A percentile compares a stretch with the other conserved stretches of the same genome.
Conservation (phyloP, 2,329 filamentous ascomycete species). For the Stemphylium beticola region DNA sequence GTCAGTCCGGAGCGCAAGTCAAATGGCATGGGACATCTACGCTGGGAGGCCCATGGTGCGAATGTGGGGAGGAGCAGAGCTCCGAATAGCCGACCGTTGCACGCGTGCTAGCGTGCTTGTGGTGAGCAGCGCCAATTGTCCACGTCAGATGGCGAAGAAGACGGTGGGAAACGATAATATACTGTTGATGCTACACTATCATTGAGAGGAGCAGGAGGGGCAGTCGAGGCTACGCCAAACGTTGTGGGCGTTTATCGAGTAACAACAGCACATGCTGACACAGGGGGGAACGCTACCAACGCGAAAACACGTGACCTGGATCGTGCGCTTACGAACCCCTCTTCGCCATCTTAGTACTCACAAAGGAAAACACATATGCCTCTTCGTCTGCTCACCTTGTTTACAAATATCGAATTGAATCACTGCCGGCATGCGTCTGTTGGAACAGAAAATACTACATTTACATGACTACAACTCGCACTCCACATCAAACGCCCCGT, state of each 20-base stretch:
- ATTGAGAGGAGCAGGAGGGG: too few species aligned
- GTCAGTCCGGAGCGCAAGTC: slow-evolving; percentile 1
- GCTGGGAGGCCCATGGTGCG: slow-evolving; percentile 30
- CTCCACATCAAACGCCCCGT: slow-evolving; percentile 25
- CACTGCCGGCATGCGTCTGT: too few species aligned
- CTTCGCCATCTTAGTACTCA: too few species aligned
- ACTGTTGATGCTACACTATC: background rate
- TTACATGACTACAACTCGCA: slow-evolving; percentile 20
- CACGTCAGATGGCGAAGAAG: background rate
- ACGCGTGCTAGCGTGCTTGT: slow-evolving; percentile 11
- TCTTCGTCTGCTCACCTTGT: background rate
- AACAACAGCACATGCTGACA: too few species aligned
- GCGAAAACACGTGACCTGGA: too few species aligned
- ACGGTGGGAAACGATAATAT: background rate
- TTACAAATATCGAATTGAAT: too few species aligned
- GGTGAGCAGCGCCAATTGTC: background rate
- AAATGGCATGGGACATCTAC: slow-evolving; percentile 11
- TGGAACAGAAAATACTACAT: slow-evolving; percentile 1
- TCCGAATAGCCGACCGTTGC: background rate
- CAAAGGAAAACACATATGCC: background rate
- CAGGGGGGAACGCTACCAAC: too few species aligned
- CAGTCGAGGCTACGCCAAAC: too few species aligned
- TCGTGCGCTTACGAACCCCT: too few species aligned
- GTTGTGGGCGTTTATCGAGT: too few species aligned
- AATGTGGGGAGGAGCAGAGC: background rate